Evolutionary conservation across 768 basidiomycete species (phyloP), one percentile per base, ranked within the genome.

Genomic region (Lyophyllum semitale): DNA sequence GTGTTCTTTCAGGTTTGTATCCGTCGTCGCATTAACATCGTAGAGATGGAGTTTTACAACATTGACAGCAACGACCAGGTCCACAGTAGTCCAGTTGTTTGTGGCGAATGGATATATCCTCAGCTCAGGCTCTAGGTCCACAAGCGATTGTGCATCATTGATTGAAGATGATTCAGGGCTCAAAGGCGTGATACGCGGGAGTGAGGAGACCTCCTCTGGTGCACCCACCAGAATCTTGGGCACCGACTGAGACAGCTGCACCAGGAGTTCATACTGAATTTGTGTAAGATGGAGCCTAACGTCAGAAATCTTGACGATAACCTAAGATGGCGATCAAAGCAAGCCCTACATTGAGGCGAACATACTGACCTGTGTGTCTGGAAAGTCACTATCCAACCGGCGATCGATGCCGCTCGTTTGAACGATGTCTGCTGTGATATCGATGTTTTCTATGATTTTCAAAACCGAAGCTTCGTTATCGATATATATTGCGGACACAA

Each of bases 371-470:
- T 90, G 85, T 18, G 81, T 89, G 61, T 89, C 91, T 1, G 95
- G 93, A 52, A 74, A 71, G 32, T 80, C 75, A 29, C 67, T 66
- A 54, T 88, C 78, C 17, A 70, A 66, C n/a, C 66, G 64, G 17
- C 84, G 78, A 63, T 90, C 78, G 38, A 84, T 77, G 13, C 74
- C 76, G 44, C 74, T 76, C 6, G 73, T 79, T 69, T 96, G 93
- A 23, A 83, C 69, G 48, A 95, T 71, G 23, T 88, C 81, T 8
- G 89, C 82, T 4, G 73, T 74, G 55, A 98, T 79, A 55, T 89
- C 78, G 44, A 97, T 94, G 64, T 96, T 91, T 60, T 97, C 93
- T 30, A 99, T 89, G 62, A 99, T 93, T 70, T 92, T 94, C 54
- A 98, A 77, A 1, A 70, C 74, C 17, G 82, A 79, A 12, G 75